These are phyloP conservation scores for Parvularia atlantis DNA, from an alignment of 78 protist genomes.

Conservation along the genomic window DNA sequence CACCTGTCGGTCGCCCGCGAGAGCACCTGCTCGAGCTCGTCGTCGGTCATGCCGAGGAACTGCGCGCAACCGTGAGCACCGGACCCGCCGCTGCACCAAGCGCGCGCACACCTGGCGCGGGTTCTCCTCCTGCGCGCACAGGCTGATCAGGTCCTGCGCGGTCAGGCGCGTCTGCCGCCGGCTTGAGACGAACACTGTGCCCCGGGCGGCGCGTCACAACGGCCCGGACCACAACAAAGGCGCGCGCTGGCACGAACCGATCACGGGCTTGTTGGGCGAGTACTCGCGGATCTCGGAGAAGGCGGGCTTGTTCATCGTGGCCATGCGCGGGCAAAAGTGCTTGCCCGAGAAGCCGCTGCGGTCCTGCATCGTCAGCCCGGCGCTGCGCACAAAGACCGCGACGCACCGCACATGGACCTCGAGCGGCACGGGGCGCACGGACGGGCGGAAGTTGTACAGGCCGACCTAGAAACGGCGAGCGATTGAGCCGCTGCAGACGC, in stretches of 20 bases:
- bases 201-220: too few species aligned
- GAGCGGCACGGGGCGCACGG: slow-evolving; percentile 96
- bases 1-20: slow-evolving; percentile 52
- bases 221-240: too few species aligned
- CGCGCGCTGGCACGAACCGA: too few species aligned
- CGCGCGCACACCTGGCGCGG: slow-evolving; percentile 66
- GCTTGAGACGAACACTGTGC: slow-evolving; percentile 93
- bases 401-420: slow-evolving; percentile 64
- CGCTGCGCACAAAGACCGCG: not conserved
- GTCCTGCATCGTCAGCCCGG: not conserved
- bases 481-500: too few species aligned
- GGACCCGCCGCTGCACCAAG: too few species aligned
- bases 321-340: slow-evolving; percentile 99
- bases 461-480: too few species aligned
- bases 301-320: slow-evolving; percentile 97
- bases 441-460: slow-evolving; percentile 91
- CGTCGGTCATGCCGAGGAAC: slow-evolving; percentile 20
- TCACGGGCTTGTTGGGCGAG: slow-evolving; percentile 67
- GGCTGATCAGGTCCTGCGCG: slow-evolving; percentile 83
- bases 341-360: slow-evolving; percentile 90
- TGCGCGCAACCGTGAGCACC: too few species aligned
- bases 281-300: slow-evolving; percentile 74
- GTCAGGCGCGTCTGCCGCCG: slow-evolving; percentile 98
- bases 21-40: slow-evolving; percentile 33
- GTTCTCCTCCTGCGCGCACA: slow-evolving; percentile 44